Evolutionary conservation across 2,329 filamentous ascomycete species (phyloP), one percentile per base, ranked within the genome.

Genomic region (Cordyceps cicadae): DNA sequence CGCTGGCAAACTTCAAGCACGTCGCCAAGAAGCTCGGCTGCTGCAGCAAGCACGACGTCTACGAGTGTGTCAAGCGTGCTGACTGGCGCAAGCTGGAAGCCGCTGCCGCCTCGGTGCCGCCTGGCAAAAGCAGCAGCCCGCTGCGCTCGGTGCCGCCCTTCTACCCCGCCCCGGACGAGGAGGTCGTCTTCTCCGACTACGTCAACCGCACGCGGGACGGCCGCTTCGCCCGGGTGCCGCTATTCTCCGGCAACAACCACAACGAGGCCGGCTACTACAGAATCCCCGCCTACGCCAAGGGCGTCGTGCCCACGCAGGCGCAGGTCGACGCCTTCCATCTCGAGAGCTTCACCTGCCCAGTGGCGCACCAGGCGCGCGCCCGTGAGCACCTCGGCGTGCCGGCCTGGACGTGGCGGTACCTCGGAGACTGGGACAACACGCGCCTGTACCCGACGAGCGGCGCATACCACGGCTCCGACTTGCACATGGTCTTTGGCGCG

Each of bases 261-360:
- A 74, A 79, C 59, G 79, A 81, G 64, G 73, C 76, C 3, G 77
- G 76, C 0, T 79, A 77, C 67, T 81, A 80, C 66, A 72, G 74
- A 5, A 72, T 80, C 39, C 71, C 73, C 1, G 75, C 77, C 1
- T 79, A 70, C 61, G 71, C 68, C 0, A 67, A 70, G 26, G 74
- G 75, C 39, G 67, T 74, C 21, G 67, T 73, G 0, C 74, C 77
- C 1, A 78, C 74, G 0, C 66, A 70, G 2, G 67, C 65, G 1
- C 70, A 76, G 55, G 75, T 76, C 55, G 43, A 66, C 12, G 65
- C 68, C 0, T 80, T 79, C 61, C 70, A 77, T 1, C 69, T 76
- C 5, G 73, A 78, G 24, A 77, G 75, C 0, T 80, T 79, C 51
- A 76, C 76, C 4, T 81, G 79, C 41, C 76, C 79, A 2, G 74